Evolutionary conservation across 78 protist genomes (phyloP).

Genomic region (Polysphondylium violaceum): DNA sequence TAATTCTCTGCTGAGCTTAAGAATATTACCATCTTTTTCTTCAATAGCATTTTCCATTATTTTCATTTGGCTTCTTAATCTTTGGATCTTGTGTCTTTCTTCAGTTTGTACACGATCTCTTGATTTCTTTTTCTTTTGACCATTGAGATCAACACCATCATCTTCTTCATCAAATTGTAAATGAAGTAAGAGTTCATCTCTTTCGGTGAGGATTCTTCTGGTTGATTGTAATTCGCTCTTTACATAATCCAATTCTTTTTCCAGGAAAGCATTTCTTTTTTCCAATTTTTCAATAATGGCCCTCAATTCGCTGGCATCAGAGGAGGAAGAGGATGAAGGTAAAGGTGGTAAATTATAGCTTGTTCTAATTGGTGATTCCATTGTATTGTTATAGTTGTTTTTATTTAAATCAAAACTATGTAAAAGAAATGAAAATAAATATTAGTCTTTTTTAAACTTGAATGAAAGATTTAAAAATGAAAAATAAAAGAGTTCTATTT

Average conservation of each 20-base stretch:
- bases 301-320: too few species aligned
- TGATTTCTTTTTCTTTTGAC: constrained; percentile 61
- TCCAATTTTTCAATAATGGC: constrained; percentile 25
- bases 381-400: too few species aligned
- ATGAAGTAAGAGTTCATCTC: constrained; percentile 44
- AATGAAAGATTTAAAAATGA: too few species aligned
- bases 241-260: constrained; percentile 52
- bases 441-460: too few species aligned
- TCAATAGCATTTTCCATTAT: constrained; percentile 73
- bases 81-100: constrained; percentile 39
- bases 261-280: constrained; percentile 38
- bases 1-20: constrained; percentile 17
- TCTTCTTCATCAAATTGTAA: constrained; percentile 74
- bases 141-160: constrained; percentile 25
- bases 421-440: too few species aligned
- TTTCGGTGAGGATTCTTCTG: constrained; percentile 25
- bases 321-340: too few species aligned
- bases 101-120: constrained; percentile 42
- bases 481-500: too few species aligned
- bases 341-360: too few species aligned
- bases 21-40: constrained; percentile 46
- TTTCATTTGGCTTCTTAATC: constrained; percentile 44
- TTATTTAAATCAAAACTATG: too few species aligned
- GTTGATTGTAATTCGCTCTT: constrained; percentile 53
- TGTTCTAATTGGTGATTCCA: too few species aligned